Evolutionary conservation across 2,329 filamentous ascomycete genomes (phyloP).

Genomic region (Seiridium cupressi): DNA sequence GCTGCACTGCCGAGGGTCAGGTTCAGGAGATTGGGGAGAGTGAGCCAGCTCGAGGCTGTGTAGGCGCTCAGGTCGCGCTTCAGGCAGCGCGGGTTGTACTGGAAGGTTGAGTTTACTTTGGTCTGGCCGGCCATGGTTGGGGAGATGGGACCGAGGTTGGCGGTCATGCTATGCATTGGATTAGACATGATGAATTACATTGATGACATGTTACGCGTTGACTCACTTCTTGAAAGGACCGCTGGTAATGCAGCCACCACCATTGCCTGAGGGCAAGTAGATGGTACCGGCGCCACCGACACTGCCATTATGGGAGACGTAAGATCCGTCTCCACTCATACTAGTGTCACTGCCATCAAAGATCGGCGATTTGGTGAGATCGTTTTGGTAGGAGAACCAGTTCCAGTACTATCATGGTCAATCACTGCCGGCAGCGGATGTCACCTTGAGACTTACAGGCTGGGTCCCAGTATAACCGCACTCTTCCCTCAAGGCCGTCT

Average conservation of each 20-base stretch:
- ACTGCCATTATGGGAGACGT: slow-evolving; percentile 18
- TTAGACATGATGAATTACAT: neutral
- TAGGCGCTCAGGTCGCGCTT: slow-evolving; percentile 17
- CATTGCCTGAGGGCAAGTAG: slow-evolving; percentile 43
- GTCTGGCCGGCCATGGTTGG: slow-evolving; percentile 16
- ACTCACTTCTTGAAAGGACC: slow-evolving; percentile 36
- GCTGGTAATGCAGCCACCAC: slow-evolving; percentile 49
- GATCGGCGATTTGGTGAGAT: slow-evolving; percentile 46
- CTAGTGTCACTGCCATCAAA: slow-evolving; percentile 54
- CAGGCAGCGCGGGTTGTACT: slow-evolving; percentile 23
- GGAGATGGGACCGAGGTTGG: slow-evolving; percentile 28
- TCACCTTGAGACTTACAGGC: slow-evolving; percentile 24
- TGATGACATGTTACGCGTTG: neutral
- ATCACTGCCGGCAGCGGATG: neutral
- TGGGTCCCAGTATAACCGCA: slow-evolving; percentile 39
- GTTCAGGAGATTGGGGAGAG: slow-evolving; percentile 24
- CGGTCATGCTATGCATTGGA: slow-evolving; percentile 11
- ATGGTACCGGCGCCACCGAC: slow-evolving; percentile 16
- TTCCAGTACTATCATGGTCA: slow-evolving; percentile 45
- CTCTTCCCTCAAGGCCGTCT: slow-evolving; percentile 26
- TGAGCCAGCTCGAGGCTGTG: slow-evolving; percentile 20
- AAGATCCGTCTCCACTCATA: slow-evolving; percentile 46
- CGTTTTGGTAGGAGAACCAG: slow-evolving; percentile 45
- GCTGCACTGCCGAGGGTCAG: slow-evolving; percentile 17
- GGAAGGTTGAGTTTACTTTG: slow-evolving; percentile 9